A percentile compares a stretch with the other conserved stretches of the same genome.
Evolutionary conservation across 2,329 filamentous ascomycete genomes (phyloP).

Genomic region (Cladosporium sp.): DNA sequence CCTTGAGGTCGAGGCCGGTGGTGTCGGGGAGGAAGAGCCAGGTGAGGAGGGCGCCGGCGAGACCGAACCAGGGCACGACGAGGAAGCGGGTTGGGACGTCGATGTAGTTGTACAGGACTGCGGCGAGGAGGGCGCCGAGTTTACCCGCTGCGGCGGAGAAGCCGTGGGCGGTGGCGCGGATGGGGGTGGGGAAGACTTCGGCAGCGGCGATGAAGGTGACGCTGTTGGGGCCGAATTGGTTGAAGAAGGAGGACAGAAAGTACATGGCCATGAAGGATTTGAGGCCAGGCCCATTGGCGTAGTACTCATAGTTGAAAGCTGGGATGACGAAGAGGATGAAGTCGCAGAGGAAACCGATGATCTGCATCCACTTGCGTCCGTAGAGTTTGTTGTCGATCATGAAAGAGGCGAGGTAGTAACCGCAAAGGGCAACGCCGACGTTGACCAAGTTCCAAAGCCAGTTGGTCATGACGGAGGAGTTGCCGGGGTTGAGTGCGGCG

Average conservation of each 20-base stretch:
- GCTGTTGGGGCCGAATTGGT: slow-evolving; percentile 95
- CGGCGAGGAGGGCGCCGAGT: slow-evolving; percentile 77
- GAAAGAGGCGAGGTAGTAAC: slow-evolving; percentile 86
- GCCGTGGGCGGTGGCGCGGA: slow-evolving; percentile 89
- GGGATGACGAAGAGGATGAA: slow-evolving; percentile 93
- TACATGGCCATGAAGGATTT: slow-evolving; percentile 97
- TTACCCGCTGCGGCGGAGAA: slow-evolving; percentile 92
- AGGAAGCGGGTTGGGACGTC: slow-evolving; percentile 78
- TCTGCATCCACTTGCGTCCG: slow-evolving; percentile 94
- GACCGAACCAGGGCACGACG: slow-evolving; percentile 92
- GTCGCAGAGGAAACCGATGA: slow-evolving; percentile 84
- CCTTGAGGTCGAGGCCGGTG: slow-evolving; percentile 91
- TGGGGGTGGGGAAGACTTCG: slow-evolving; percentile 91
- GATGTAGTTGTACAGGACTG: slow-evolving; percentile 94
- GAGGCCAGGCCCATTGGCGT: slow-evolving; percentile 65
- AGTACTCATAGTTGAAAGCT: slow-evolving; percentile 83
- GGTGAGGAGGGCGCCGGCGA: slow-evolving; percentile 78
- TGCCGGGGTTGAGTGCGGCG: slow-evolving; percentile 64
- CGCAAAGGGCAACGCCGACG: slow-evolving; percentile 74
- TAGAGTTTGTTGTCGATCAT: slow-evolving; percentile 96
- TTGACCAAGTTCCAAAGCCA: slow-evolving; percentile 96
- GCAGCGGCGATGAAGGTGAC: slow-evolving; percentile 95
- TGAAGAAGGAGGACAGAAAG: slow-evolving; percentile 97
- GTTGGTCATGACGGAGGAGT: slow-evolving; percentile 65
- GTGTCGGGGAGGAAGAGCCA: slow-evolving; percentile 90